Base-by-base conservation (phyloP, 768 basidiomycete genomes). In the Pholiota microspora region DNA sequence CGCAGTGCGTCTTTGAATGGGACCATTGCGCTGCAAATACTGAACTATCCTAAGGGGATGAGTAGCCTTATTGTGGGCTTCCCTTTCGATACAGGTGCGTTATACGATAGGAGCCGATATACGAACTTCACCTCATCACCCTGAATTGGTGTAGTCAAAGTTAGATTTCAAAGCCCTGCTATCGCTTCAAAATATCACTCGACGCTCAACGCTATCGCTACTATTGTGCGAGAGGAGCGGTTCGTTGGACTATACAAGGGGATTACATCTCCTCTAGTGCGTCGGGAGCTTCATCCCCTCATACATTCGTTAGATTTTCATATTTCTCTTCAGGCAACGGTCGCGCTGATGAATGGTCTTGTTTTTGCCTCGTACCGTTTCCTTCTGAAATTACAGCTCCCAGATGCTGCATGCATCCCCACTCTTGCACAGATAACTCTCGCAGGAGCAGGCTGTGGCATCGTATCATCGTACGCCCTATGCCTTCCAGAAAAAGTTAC, bases 361-460 rank as follows among this genome's bases (percentile, higher is more conserved):
- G 84, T 95, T 3, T 96, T 97, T 67, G 81, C 91, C 0, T 85
- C 86, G 0, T 96, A 96, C 72, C 83, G 86, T 18, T 84, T 89
- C 64, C 77, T 94, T 49, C 82, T 93, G 75, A 81, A 83, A 45
- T 56, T 82, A 0, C 89, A 94, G 64, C 71, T 84, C 4, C 73
- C 79, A 1, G 63, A 69, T 45, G 67, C 71, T 3, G 64, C 74
- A 2, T 65, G 69, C 0, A 73, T 77, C 27, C 91, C 94, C 0
- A 83, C 83, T 0, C 74, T 96, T 18, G 67, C 71, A 1, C 90
- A 94, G 67, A 83, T 95, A 34, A 77, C 80, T 1, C 72, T 92
- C 2, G 92, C 93, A 1, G 94, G 94, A 1, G 78, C 85, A 6
- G 86, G 87, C 1, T 89, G 87, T 63, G 94, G 94, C 1, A 73